A percentile compares a stretch with the other conserved stretches of the same genome.
Evolutionary conservation across 192 early-diverging fungal species (phyloP).

Genomic region (Anaeromyces robustus): DNA sequence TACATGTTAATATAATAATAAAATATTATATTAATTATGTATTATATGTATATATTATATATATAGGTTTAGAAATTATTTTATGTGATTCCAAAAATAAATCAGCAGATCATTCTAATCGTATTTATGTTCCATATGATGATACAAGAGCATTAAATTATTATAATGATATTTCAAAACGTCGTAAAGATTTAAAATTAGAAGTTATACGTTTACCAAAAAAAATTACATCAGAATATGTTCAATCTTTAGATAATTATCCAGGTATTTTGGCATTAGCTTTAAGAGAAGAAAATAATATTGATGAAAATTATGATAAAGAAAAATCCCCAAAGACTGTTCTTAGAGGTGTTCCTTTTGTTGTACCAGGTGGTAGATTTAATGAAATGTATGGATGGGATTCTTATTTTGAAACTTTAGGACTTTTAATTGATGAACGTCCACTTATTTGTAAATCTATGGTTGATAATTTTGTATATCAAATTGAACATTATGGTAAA

Average conservation of each 20-base stretch:
- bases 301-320: constrained; percentile 1
- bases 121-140: constrained; percentile 82
- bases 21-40: neutral
- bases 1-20: neutral
- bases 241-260: constrained; percentile 71
- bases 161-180: constrained; percentile 50
- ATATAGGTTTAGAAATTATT: constrained; percentile 72
- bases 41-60: constrained; percentile 5
- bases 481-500: constrained; percentile 74
- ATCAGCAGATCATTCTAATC: constrained; percentile 50
- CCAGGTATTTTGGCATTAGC: constrained; percentile 84
- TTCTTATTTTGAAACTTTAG: constrained; percentile 83
- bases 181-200: constrained; percentile 52
- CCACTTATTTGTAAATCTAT: constrained; percentile 76
- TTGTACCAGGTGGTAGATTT: constrained; percentile 95
- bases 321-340: constrained; percentile 20
- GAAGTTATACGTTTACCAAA: constrained; percentile 68
- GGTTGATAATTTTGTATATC: constrained; percentile 95
- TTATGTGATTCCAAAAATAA: constrained; percentile 86
- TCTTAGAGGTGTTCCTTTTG: constrained; percentile 72
- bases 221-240: constrained; percentile 75
- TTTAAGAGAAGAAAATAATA: constrained; percentile 16
- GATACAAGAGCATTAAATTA: constrained; percentile 65
- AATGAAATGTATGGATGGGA: constrained; percentile 99
- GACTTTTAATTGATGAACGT: constrained; percentile 71